phyloP scores from a whole-genome alignment of 2,329 filamentous ascomycete species.

The Colletotrichum chlorophyti region DNA sequence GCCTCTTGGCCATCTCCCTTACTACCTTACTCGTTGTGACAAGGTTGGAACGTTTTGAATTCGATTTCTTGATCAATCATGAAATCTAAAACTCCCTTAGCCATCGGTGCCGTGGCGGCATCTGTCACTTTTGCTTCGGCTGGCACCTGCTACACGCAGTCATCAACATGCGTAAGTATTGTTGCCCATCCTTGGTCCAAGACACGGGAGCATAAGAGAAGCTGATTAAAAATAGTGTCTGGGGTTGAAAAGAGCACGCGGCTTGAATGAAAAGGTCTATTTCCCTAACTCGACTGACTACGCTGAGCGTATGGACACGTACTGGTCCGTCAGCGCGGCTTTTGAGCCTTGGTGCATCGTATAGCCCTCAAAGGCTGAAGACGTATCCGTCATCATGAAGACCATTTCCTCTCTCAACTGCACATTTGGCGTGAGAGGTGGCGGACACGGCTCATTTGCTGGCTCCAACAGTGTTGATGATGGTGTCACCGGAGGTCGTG shows the following conservation, averaged over 20 bases:
- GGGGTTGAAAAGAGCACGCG: slow-evolving; percentile 31
- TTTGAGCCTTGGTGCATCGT: slow-evolving; percentile 44
- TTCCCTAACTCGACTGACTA: slow-evolving; percentile 36
- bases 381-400: slow-evolving; percentile 44
- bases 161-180: slow-evolving; percentile 10
- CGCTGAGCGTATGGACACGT: slow-evolving; percentile 38
- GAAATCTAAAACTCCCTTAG: background rate
- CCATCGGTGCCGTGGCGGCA: background rate
- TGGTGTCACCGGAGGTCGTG: slow-evolving; percentile 45
- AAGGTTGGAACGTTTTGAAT: no score
- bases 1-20: no score
- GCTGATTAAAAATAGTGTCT: slow-evolving; percentile 33
- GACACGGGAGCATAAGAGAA: background rate
- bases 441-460: slow-evolving; percentile 42
- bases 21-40: no score
- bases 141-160: background rate
- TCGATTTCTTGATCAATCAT: no score
- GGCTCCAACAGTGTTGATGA: slow-evolving; percentile 43
- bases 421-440: slow-evolving; percentile 46
- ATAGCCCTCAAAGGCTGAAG: slow-evolving; percentile 39
- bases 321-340: slow-evolving; percentile 45
- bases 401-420: slow-evolving; percentile 38
- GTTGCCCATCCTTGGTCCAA: background rate
- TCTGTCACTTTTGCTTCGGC: background rate
- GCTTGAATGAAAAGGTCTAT: slow-evolving; percentile 38